phyloP scores from a whole-genome alignment of 768 basidiomycete genomes.

The Trametes elegans region DNA sequence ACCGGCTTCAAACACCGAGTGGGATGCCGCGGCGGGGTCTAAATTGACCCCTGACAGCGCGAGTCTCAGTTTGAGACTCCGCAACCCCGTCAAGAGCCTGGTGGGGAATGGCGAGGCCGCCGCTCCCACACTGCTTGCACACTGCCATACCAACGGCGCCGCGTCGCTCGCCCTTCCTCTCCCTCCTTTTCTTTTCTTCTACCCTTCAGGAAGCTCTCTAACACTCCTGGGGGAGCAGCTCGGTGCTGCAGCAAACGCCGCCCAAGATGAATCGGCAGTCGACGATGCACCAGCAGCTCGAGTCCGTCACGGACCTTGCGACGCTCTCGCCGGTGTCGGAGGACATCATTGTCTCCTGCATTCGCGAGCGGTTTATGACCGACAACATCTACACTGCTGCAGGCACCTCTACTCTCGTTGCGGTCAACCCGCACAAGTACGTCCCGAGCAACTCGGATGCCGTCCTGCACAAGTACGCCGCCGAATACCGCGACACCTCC shows the following conservation, averaged over 20 bases:
- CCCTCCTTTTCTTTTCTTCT: constrained; percentile 18
- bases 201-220: constrained; percentile 11
- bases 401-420: constrained; percentile 72
- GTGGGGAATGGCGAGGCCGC: neutral
- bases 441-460: constrained; percentile 82
- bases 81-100: neutral
- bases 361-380: constrained; percentile 84
- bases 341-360: constrained; percentile 80
- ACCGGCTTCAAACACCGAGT: no score
- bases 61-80: neutral
- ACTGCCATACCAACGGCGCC: constrained; percentile 22
- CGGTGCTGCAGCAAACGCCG: constrained; percentile 15
- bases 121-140: constrained; percentile 18
- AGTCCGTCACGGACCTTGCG: constrained; percentile 69
- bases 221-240: constrained; percentile 8
- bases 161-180: constrained; percentile 14
- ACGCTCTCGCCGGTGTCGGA: constrained; percentile 67
- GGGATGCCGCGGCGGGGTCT: no score
- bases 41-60: neutral
- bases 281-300: constrained; percentile 66
- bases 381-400: constrained; percentile 79
- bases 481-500: constrained; percentile 77
- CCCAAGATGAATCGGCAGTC: constrained; percentile 45
- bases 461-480: constrained; percentile 79
- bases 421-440: constrained; percentile 93